Evolutionary conservation across 176 grass and related monocot genomes (phyloP), one percentile per base, ranked within the genome.

Genomic region (Ampelocalamus luodianensis): DNA sequence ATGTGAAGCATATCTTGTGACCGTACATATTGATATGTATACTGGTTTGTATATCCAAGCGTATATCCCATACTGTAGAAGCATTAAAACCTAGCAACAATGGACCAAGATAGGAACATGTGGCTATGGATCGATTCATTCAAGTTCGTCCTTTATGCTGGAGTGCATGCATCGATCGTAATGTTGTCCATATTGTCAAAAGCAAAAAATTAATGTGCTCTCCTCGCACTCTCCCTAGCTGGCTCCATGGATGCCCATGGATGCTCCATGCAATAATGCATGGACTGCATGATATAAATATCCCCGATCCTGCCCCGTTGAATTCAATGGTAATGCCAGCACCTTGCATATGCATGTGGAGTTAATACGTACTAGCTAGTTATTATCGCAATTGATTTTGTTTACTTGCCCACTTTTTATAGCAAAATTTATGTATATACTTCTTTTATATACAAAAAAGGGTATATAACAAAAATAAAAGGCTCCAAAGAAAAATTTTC

Each of bases 251-350:
- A n/a, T n/a, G n/a, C n/a, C n/a, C n/a, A n/a, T n/a, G 56, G 59
- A 62, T 26, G 23, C 23, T 13, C 10, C 34, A 39, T 67, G n/a
- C 32, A 34, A 34, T 34, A n/a, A n/a, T n/a, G n/a, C n/a, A n/a
- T n/a, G n/a, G n/a, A 6, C 3, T 4, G 15, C 16, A 18, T 1
- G 0, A 8, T 8, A 34, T 34, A 34, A 34, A 34, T 34, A 34
- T 34, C 32, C 32, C 32, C 32, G 32, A 34, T 88, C 75, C 81
- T 79, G 81, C 51, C 26, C 54, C n/a, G 5, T 65, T 59, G 69
- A 87, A 87, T 87, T 76, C 71, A 61, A 62, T 76, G 63, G 69
- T 37, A 66, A 87, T 74, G 70, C 78, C 26, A 36, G 43, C 27
- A 26, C 32, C 49, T 72, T 63, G 55, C 70, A 40, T 53, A 50